Percentiles rank a stretch among this genome's conserved stretches.
Conservation (phyloP, 1,284 basidiomycete species). For the Tilletiaria anomala region DNA sequence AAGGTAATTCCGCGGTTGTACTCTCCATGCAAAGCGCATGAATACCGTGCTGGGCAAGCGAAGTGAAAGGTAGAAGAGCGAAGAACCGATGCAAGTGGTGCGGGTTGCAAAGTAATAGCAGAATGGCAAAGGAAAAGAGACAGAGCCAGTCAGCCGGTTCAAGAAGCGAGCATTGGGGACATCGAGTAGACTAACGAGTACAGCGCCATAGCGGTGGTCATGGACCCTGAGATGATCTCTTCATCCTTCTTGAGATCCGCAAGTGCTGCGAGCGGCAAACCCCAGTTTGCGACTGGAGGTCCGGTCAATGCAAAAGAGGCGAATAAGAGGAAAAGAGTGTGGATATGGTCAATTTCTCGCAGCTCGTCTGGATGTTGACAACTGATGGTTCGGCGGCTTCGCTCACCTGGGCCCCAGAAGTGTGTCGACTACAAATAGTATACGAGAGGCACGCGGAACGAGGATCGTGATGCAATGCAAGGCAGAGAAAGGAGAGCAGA, state of each 20-base stretch:
- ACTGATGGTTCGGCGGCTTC: no score
- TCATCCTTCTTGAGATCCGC: conserved; percentile 35
- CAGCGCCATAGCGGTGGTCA: conserved; percentile 27
- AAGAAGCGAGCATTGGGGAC: neutral
- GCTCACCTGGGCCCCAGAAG: conserved; percentile 36
- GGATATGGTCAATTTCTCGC: no score
- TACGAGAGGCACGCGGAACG: no score
- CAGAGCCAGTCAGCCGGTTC: neutral
- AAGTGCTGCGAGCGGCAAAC: conserved; percentile 35
- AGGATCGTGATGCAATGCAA: neutral
- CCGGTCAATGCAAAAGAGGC: no score
- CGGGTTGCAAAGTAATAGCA: neutral
- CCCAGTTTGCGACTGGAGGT: conserved; percentile 35
- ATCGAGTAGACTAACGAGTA: conserved; percentile 15
- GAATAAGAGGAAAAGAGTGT: no score
- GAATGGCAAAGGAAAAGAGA: neutral
- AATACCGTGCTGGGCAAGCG: conserved; percentile 18
- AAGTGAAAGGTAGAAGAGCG: neutral
- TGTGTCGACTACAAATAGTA: conserved; percentile 24
- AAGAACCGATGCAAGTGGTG: neutral
- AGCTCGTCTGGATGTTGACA: no score
- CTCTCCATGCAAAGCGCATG: conserved; percentile 37
- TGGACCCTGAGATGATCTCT: conserved; percentile 34
- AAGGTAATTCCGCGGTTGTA: conserved; percentile 35
- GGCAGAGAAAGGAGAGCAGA: neutral